phyloP scores from a whole-genome alignment of 768 basidiomycete genomes.

The Boletus reticulatus region DNA sequence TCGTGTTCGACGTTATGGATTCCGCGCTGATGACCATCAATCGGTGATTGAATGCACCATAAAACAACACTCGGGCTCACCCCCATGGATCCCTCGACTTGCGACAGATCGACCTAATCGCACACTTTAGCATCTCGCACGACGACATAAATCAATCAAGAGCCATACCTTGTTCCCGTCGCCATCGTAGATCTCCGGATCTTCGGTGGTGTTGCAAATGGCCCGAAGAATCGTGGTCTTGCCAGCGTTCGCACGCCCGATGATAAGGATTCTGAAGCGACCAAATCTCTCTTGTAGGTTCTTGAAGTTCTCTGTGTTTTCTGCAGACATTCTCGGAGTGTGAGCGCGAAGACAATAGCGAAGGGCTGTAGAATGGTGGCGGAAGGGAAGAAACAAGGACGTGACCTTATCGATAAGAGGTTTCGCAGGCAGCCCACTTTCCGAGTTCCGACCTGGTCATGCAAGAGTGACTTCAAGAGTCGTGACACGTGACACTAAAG shows the following conservation, averaged over 20 bases:
- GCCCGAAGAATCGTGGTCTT: constrained; percentile 4
- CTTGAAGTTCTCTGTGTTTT: not conserved
- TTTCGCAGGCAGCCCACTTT: too few species aligned
- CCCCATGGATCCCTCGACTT: not conserved
- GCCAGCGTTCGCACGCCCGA: constrained; percentile 6
- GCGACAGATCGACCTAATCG: not conserved
- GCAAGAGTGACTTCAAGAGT: too few species aligned
- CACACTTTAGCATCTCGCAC: not conserved
- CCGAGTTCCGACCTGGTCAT: too few species aligned
- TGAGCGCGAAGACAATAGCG: too few species aligned
- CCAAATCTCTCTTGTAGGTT: not conserved
- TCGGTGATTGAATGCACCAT: not conserved
- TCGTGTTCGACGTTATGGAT: not conserved
- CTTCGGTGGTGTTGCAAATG: constrained; percentile 3
- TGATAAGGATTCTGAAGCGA: not conserved
- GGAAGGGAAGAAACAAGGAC: too few species aligned
- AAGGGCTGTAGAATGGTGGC: too few species aligned
- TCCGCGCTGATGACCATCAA: not conserved
- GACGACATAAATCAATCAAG: not conserved
- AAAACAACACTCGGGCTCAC: not conserved
- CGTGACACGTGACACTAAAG: too few species aligned
- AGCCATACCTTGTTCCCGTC: not conserved
- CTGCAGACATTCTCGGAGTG: not conserved
- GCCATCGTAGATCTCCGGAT: constrained; percentile 4
- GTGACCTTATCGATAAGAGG: too few species aligned